A percentile compares a stretch with the other conserved stretches of the same genome.
phyloP scores from a whole-genome alignment of 1,139 yeast genomes.

The Waltiozyma sp. region DNA sequence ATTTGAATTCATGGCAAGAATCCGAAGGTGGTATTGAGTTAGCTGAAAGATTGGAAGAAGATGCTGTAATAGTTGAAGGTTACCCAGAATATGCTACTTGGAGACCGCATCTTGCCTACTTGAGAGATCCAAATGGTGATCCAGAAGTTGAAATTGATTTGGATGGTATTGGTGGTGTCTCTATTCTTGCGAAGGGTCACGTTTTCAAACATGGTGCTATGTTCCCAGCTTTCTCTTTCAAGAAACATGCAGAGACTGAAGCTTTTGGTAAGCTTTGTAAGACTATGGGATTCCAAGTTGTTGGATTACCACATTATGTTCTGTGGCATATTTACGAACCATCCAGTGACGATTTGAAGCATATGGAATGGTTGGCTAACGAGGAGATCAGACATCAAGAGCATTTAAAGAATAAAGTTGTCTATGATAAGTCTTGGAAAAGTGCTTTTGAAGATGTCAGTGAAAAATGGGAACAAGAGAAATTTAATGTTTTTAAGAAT shows the following conservation, averaged over 20 bases:
- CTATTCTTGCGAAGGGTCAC: constrained; percentile 26
- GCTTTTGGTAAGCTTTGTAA: constrained; percentile 30
- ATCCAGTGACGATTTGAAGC: constrained; percentile 31
- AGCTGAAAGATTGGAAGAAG: constrained; percentile 27
- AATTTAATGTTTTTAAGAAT: constrained; percentile 48
- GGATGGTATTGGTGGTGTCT: constrained; percentile 33
- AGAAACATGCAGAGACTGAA: constrained; percentile 32
- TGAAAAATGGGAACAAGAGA: constrained; percentile 25
- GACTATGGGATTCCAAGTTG: constrained; percentile 27
- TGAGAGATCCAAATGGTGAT: constrained; percentile 31
- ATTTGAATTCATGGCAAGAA: constrained; percentile 31
- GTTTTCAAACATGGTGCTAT: constrained; percentile 28
- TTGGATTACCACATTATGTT: constrained; percentile 31
- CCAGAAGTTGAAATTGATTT: constrained; percentile 29
- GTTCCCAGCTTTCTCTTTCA: constrained; percentile 31
- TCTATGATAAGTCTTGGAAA: constrained; percentile 27
- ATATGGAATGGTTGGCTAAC: constrained; percentile 37
- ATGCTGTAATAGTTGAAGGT: constrained; percentile 32
- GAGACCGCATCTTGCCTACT: constrained; percentile 31
- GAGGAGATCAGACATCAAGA: constrained; percentile 29
- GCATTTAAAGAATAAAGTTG: constrained; percentile 22
- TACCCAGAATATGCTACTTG: constrained; percentile 31
- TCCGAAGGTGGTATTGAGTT: constrained; percentile 29
- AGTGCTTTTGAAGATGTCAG: constrained; percentile 27
- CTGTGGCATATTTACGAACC: constrained; percentile 36